These are phyloP conservation scores for Westerdykella aurantiaca DNA, from an alignment of 2,329 filamentous ascomycete species.

Conservation along the genomic window DNA sequence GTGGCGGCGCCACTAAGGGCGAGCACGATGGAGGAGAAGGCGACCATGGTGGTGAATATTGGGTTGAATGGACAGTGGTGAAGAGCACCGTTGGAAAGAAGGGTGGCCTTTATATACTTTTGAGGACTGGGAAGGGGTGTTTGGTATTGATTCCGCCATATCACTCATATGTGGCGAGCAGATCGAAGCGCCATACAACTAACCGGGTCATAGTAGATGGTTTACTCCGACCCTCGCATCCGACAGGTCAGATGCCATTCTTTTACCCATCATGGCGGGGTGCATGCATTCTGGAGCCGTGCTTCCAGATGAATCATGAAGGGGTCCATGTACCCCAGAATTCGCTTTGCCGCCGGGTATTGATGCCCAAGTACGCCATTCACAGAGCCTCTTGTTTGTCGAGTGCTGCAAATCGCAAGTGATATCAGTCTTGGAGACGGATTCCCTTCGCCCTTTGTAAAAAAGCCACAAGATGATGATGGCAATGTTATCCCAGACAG, in stretches of 20 bases:
- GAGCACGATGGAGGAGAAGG: conserved; percentile 24
- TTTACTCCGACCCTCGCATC: too few species aligned
- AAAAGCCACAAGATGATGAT: too few species aligned
- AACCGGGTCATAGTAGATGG: too few species aligned
- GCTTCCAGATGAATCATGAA: neutral
- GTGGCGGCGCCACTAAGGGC: conserved; percentile 23
- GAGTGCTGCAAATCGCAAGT: too few species aligned
- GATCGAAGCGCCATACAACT: too few species aligned
- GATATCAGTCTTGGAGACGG: too few species aligned
- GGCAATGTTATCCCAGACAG: too few species aligned
- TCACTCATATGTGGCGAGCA: neutral
- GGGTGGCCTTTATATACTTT: conserved; percentile 15
- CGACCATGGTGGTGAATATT: conserved; percentile 21
- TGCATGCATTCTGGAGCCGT: too few species aligned
- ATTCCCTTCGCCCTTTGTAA: too few species aligned
- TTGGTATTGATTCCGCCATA: conserved; percentile 8
- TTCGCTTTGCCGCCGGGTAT: conserved; percentile 23
- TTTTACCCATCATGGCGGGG: too few species aligned
- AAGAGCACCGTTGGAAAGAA: neutral
- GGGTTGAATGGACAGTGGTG: conserved; percentile 8
- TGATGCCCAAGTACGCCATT: conserved; percentile 2
- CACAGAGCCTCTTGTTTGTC: too few species aligned
- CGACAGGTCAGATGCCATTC: too few species aligned
- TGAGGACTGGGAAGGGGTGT: neutral
- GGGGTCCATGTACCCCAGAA: conserved; percentile 3